Percentiles rank a stretch among this genome's conserved stretches.
These are phyloP conservation scores for Taiwanofungus camphoratus DNA, from an alignment of 1,284 basidiomycete species.

Conservation along the genomic window DNA sequence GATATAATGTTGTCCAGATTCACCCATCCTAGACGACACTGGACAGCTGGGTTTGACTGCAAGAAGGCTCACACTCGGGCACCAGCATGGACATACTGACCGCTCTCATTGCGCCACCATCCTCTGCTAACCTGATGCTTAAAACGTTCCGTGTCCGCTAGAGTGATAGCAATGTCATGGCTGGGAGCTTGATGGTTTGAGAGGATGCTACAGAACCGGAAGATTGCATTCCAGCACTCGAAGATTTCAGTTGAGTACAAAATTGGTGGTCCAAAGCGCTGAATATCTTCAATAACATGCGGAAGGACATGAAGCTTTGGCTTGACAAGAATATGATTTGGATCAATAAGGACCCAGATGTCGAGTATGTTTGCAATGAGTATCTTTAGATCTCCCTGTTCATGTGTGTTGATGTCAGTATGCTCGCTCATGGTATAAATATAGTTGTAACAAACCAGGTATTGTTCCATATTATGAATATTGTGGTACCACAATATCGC, in stretches of 20 bases:
- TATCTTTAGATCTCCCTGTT: conserved; percentile 12
- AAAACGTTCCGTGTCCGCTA: conserved; percentile 30
- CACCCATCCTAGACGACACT: conserved; percentile 2
- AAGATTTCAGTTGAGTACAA: conserved; percentile 34
- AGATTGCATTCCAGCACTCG: conserved; percentile 41
- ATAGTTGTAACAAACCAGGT: conserved; percentile 27
- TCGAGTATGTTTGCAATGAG: conserved; percentile 19
- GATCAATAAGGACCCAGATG: conserved; percentile 16
- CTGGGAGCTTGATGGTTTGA: conserved; percentile 39
- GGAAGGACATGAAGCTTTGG: conserved; percentile 24
- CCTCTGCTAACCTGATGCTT: conserved; percentile 18
- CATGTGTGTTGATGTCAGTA: no score
- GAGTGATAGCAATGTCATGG: conserved; percentile 32
- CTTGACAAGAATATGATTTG: conserved; percentile 18
- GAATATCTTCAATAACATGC: conserved; percentile 20
- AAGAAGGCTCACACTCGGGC: conserved; percentile 5
- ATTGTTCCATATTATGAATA: conserved; percentile 29
- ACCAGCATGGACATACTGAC: conserved; percentile 11
- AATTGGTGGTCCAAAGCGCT: conserved; percentile 17
- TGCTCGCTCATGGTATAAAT: no score
- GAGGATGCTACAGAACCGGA: conserved; percentile 34
- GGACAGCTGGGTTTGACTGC: not conserved
- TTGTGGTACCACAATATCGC: conserved; percentile 31
- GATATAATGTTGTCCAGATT: not conserved
- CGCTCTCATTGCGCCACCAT: conserved; percentile 13